phyloP scores from a whole-genome alignment of 192 early-diverging fungal species.

The Backusella luteola region DNA sequence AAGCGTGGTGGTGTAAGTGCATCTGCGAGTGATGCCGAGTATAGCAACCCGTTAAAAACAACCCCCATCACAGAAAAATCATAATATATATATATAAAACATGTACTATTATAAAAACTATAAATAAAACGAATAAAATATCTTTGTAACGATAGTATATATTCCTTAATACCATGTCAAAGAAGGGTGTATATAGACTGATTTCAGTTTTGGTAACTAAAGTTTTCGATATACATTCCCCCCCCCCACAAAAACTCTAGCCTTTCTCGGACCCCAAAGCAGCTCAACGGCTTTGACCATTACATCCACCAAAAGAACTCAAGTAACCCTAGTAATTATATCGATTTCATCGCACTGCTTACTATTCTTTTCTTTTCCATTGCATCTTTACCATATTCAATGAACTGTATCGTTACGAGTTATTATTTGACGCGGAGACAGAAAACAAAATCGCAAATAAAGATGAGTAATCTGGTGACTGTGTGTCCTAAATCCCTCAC shows the following conservation, averaged over 20 bases:
- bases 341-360: not conserved
- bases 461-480: conserved; percentile 4
- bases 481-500: not conserved
- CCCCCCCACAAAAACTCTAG: not conserved
- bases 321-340: not conserved
- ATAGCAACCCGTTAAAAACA: not conserved
- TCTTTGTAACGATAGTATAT: no score
- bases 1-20: conserved; percentile 13
- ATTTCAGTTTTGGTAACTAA: not conserved
- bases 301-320: not conserved
- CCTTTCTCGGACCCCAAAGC: not conserved
- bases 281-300: not conserved
- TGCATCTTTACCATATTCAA: not conserved
- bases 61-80: not conserved
- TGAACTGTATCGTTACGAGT: no score
- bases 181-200: no score
- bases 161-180: no score
- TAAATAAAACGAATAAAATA: not conserved
- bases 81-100: not conserved
- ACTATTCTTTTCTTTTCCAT: not conserved
- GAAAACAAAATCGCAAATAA: not conserved
- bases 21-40: not conserved
- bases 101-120: not conserved
- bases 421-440: not conserved
- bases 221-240: not conserved